Base-by-base conservation (phyloP, 306 rosid species). In the Cicer bijugum region DNA sequence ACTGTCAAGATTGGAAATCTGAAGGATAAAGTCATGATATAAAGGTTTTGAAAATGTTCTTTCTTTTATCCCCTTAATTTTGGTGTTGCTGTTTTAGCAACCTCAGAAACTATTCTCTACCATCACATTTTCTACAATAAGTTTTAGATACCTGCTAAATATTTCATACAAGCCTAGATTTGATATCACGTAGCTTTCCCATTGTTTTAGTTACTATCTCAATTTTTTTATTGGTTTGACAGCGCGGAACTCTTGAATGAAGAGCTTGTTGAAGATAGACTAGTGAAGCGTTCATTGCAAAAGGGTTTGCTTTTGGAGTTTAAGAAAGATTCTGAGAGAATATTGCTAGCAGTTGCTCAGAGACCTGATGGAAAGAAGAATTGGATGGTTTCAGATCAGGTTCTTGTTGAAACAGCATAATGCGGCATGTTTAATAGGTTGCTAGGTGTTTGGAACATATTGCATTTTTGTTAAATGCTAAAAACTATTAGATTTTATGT, bases 371-470 rank as follows among this genome's bases (percentile, higher is more conserved):
- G 99, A 83, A 95, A 95, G 89, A 95, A 91, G 85, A 95, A 95
- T 78, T 95, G 99, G 99, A 90, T 90, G 92, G 99, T 95, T 85
- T 90, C 84, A 67, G 99, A 95, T 95, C 97, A 95, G 99, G 97
- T 91, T 91, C 89, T 88, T 78, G 83, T 91, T 72, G 87, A 89
- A 84, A 85, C 91, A 91, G 82, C 91, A 88, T 84, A 78, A 77
- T 86, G 90, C 89, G 64, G 88, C 91, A 84, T 88, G 82, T 90
- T 88, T 84, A 87, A 87, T 95, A 86, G 91, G 92, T 88, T 91
- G 91, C 97, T 91, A 86, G 93, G 95, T 87, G 92, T 85, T 86
- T 78, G 81, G 80, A 80, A 79, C 79, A 74, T 80, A 72, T 76
- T 70, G 86, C 81, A 61, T 71, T 57, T 56, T 81, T 20, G 59